Base-by-base conservation (phyloP, 2,329 filamentous ascomycete genomes). In the Ophiostoma himal-ulmi region DNA sequence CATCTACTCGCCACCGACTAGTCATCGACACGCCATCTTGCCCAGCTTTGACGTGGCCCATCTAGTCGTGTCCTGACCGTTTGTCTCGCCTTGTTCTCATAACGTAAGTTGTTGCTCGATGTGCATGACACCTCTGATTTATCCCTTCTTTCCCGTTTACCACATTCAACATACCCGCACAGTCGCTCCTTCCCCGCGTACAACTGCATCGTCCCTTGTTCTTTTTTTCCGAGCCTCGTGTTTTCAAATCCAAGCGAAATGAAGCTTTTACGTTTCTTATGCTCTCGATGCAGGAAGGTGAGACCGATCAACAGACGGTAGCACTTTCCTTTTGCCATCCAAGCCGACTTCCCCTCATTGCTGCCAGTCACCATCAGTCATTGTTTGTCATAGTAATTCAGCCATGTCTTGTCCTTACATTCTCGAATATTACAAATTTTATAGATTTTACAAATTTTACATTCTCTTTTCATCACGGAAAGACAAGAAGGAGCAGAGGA, bases 11-110 rank as follows among this genome's bases (percentile, higher is more conserved):
- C 4, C 64, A 71, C 68, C 54, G 68, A 71, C 69, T 71, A 69
- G 72, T 70, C 71, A 72, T 73, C 54, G 68, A 71, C 69, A 70
- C 72, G 72, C 72, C 72, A 73, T 73, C 60, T 68, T 67, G 69
- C 70, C 36, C 44, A 48, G 67, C 48, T 68, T 72, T 71, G 68
- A 73, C 72, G 71, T 70, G 68, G 67, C 57, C 37, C 8, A 26
- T 36, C 65, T 20, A 5, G 17, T 48, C 39, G 26, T 36, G n/a
- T 39, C 34, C 62, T 34, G 62, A 64, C 48, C 41, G 20, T 37
- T 37, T 30, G 20, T n/a, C 17, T 52, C 62, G 39, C 39, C 54
- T 37, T 44, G 22, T 69, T 71, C 39, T 70, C 70, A 71, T 70
- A 71, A 71, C 70, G 70, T 71, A 71, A 71, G 70, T 70, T 5